These are phyloP conservation scores for Claviceps maximensis DNA, from an alignment of 2,329 filamentous ascomycete genomes.

Conservation along the genomic window DNA sequence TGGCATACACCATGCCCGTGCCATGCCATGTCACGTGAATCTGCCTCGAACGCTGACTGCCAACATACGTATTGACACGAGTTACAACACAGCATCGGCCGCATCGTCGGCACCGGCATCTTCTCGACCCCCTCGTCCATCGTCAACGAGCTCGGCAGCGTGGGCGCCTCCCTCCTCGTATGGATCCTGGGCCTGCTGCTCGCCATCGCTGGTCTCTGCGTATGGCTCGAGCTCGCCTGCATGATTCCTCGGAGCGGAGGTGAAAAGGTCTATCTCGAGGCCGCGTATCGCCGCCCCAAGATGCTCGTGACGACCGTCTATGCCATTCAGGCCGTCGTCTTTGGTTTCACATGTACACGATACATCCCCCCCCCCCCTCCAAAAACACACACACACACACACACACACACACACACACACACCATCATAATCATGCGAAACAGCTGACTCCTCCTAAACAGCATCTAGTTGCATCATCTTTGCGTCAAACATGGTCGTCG, in stretches of 20 bases:
- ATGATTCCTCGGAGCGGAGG: conserved; percentile 49
- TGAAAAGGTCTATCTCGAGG: conserved; percentile 54
- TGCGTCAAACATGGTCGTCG: conserved; percentile 38
- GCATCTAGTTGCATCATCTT: conserved; percentile 34
- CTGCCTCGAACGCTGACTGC: no score
- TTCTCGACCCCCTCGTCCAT: conserved; percentile 12
- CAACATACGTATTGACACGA: no score
- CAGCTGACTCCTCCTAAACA: no score
- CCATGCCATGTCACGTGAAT: not conserved
- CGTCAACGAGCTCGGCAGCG: conserved; percentile 9
- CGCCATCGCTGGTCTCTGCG: conserved; percentile 32
- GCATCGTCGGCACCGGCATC: conserved; percentile 13
- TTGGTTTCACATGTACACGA: conserved; percentile 33
- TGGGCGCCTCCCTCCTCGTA: conserved; percentile 10
- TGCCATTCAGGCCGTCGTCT: conserved; percentile 46
- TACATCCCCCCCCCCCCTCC: no score
- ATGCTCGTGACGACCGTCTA: conserved; percentile 47
- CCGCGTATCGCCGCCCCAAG: conserved; percentile 44
- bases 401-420: no score
- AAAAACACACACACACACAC: no score
- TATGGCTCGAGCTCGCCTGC: conserved; percentile 51
- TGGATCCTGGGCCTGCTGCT: conserved; percentile 11
- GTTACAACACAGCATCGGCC: conserved; percentile 9
- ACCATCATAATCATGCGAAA: no score
- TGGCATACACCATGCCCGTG: no score